These are phyloP conservation scores for Monilinia fructigena DNA, from an alignment of 2,329 filamentous ascomycete species.

Conservation along the genomic window DNA sequence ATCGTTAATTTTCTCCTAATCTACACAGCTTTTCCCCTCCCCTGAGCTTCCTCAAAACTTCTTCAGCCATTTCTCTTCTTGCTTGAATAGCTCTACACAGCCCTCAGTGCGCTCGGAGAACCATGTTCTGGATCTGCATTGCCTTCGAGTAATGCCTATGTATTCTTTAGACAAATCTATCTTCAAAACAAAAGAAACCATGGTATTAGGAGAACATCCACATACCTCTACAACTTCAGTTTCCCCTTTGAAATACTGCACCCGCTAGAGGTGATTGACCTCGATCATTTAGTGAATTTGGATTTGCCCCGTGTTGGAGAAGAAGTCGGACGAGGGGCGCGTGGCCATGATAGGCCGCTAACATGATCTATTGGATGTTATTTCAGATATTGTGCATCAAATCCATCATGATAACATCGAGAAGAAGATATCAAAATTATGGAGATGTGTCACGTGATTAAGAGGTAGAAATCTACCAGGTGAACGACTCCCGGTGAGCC, in stretches of 20 bases:
- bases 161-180: slow-evolving; percentile 2
- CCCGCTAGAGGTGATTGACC: slow-evolving; percentile 69
- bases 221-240: slow-evolving; percentile 59
- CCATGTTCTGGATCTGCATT: slow-evolving; percentile 56
- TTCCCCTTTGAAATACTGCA: slow-evolving; percentile 72
- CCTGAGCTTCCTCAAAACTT: slow-evolving; percentile 53
- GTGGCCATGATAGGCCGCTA: slow-evolving; percentile 69
- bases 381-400: slow-evolving; percentile 5
- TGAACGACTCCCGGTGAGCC: not conserved
- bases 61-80: slow-evolving; percentile 50
- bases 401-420: not conserved
- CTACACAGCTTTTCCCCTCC: slow-evolving; percentile 46
- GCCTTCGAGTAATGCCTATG: slow-evolving; percentile 47
- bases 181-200: slow-evolving; percentile 67
- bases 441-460: not conserved
- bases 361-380: slow-evolving; percentile 57
- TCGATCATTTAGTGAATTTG: slow-evolving; percentile 65
- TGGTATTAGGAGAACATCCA: slow-evolving; percentile 48
- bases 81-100: slow-evolving; percentile 52
- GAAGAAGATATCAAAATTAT: not conserved
- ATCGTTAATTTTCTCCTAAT: no score
- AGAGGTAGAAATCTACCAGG: not conserved
- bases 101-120: slow-evolving; percentile 49
- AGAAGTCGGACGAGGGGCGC: slow-evolving; percentile 59
- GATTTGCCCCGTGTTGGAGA: slow-evolving; percentile 61